These are phyloP conservation scores for Mrakia frigida DNA, from an alignment of 768 basidiomycete species.

Conservation along the genomic window DNA sequence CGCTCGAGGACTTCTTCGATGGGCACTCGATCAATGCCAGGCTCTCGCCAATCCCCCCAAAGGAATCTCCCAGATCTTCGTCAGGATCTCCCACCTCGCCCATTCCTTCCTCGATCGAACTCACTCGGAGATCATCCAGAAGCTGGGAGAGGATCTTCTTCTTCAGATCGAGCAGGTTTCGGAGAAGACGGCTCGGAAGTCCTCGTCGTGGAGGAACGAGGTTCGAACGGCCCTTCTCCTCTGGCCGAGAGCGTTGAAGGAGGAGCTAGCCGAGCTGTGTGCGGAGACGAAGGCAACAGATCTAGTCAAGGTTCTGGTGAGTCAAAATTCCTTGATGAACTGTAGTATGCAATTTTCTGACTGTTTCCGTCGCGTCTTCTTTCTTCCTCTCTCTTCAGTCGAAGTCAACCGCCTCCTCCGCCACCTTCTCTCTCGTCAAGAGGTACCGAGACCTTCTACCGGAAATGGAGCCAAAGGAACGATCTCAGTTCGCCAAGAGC, in stretches of 20 bases:
- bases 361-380: background rate
- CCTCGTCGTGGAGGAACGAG: slow-evolving; percentile 28
- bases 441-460: background rate
- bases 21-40: slow-evolving; percentile 59
- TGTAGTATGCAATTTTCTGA: too few relatives aligned
- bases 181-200: slow-evolving; percentile 45
- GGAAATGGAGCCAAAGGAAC: slow-evolving; percentile 44
- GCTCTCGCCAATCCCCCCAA: slow-evolving; percentile 39
- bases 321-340: too few relatives aligned
- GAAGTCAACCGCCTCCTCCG: background rate
- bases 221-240: slow-evolving; percentile 52
- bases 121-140: slow-evolving; percentile 34
- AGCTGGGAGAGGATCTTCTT: slow-evolving; percentile 52
- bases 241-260: slow-evolving; percentile 65
- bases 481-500: slow-evolving; percentile 52
- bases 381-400: background rate
- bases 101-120: background rate
- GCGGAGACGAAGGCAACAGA: slow-evolving; percentile 41
- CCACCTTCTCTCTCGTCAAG: slow-evolving; percentile 24
- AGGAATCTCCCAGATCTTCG: slow-evolving; percentile 21
- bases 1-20: slow-evolving; percentile 71
- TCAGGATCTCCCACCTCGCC: slow-evolving; percentile 22
- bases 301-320: slow-evolving; percentile 56
- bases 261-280: slow-evolving; percentile 49
- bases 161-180: slow-evolving; percentile 62